Percentiles rank a stretch among this genome's conserved stretches.
Conservation (phyloP, 768 basidiomycete species). For the Xerocomellus amylosporus region DNA sequence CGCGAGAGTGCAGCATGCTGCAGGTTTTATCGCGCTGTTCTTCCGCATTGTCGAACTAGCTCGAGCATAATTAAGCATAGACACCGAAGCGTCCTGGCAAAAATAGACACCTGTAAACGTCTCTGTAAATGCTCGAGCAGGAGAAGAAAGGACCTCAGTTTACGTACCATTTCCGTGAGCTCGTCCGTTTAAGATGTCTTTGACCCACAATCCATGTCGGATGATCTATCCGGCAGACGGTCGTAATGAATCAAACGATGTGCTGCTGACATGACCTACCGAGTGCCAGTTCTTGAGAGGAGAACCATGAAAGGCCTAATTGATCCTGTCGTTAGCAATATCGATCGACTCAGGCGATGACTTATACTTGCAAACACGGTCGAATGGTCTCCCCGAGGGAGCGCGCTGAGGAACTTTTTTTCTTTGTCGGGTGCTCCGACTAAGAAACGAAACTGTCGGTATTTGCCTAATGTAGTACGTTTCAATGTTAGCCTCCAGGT, state of each 20-base stretch:
- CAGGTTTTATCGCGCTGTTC: slow-evolving; percentile 48
- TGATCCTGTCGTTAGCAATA: background rate
- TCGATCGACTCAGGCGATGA: background rate
- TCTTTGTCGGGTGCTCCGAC: slow-evolving; percentile 73
- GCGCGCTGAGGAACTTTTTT: slow-evolving; percentile 53
- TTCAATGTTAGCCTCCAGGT: background rate
- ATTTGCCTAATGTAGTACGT: background rate
- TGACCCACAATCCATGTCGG: slow-evolving; percentile 68
- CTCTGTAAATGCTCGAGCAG: background rate
- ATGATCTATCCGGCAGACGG: slow-evolving; percentile 47
- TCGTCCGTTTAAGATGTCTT: slow-evolving; percentile 52
- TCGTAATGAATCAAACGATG: background rate
- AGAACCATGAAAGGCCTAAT: slow-evolving; percentile 68
- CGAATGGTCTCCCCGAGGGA: slow-evolving; percentile 39
- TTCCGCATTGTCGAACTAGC: slow-evolving; percentile 37
- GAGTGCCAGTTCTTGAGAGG: slow-evolving; percentile 69
- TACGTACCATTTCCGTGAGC: slow-evolving; percentile 58
- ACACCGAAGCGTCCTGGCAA: slow-evolving; percentile 53
- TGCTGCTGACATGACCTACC: slow-evolving; percentile 33
- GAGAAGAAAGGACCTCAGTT: background rate
- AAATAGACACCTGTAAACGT: slow-evolving; percentile 59
- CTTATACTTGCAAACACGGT: slow-evolving; percentile 8
- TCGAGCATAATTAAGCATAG: slow-evolving; percentile 41
- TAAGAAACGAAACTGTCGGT: slow-evolving; percentile 62
- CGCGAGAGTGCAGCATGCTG: slow-evolving; percentile 54